Evolutionary conservation across 2,329 filamentous ascomycete species (phyloP).

Genomic region (Cladosporium sp.): DNA sequence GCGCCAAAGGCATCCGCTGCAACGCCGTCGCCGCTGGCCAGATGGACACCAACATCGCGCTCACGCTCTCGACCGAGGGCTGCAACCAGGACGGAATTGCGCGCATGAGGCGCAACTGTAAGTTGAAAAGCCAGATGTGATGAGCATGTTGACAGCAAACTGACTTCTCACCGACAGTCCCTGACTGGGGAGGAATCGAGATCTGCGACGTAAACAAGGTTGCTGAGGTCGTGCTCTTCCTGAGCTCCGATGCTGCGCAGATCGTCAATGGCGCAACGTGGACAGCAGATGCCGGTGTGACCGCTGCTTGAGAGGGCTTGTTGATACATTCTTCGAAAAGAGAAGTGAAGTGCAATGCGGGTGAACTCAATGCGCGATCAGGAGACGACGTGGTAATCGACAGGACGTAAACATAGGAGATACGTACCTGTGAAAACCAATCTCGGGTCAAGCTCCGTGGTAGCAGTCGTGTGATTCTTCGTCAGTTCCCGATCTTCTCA

Average conservation of each 20-base stretch:
- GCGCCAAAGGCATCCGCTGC: slow-evolving; percentile 47
- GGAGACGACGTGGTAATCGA: too few species aligned
- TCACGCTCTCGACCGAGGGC: slow-evolving; percentile 32
- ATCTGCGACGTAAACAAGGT: slow-evolving; percentile 24
- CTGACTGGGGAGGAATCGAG: background rate
- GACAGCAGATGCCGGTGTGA: slow-evolving; percentile 24
- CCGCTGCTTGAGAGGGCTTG: slow-evolving; percentile 13
- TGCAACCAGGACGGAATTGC: slow-evolving; percentile 27
- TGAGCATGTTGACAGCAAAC: too few species aligned
- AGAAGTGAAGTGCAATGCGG: too few species aligned
- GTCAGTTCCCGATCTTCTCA: too few species aligned
- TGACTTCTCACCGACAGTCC: background rate
- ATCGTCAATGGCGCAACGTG: slow-evolving; percentile 29
- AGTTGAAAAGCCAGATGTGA: slow-evolving; percentile 6
- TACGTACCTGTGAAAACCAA: too few species aligned
- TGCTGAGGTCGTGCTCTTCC: slow-evolving; percentile 28
- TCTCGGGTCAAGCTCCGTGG: too few species aligned
- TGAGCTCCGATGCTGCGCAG: slow-evolving; percentile 28
- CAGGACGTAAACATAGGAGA: too few species aligned
- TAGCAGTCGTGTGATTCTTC: too few species aligned
- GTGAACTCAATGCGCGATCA: too few species aligned
- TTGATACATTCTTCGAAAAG: too few species aligned
- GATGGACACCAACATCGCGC: slow-evolving; percentile 52
- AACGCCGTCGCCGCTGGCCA: slow-evolving; percentile 42
- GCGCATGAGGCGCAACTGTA: slow-evolving; percentile 21